phyloP scores from a whole-genome alignment of 2,329 filamentous ascomycete genomes.

The Xylaria sp. region DNA sequence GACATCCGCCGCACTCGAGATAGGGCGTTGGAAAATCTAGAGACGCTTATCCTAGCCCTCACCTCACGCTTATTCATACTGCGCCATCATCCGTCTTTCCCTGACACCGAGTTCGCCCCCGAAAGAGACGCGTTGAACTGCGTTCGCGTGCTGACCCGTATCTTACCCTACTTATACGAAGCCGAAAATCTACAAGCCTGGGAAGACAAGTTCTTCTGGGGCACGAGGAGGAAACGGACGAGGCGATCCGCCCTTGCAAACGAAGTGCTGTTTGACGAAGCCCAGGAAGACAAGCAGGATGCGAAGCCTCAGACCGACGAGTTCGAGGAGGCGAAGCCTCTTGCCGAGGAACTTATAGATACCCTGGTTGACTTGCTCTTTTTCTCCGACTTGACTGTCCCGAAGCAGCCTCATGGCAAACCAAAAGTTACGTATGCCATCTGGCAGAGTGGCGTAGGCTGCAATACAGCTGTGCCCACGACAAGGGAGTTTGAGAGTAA shows the following conservation, averaged over 20 bases:
- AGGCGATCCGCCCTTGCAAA: slow-evolving; percentile 71
- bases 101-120: slow-evolving; percentile 83
- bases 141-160: slow-evolving; percentile 86
- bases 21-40: slow-evolving; percentile 84
- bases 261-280: slow-evolving; percentile 88
- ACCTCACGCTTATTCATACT: slow-evolving; percentile 85
- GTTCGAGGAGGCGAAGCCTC: slow-evolving; percentile 83
- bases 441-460: slow-evolving; percentile 98
- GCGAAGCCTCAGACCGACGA: slow-evolving; percentile 64
- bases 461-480: slow-evolving; percentile 86
- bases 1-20: slow-evolving; percentile 91
- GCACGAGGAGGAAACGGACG: slow-evolving; percentile 75
- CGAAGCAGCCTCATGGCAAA: slow-evolving; percentile 75
- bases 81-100: slow-evolving; percentile 90
- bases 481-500: slow-evolving; percentile 95
- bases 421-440: slow-evolving; percentile 91
- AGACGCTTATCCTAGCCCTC: slow-evolving; percentile 85
- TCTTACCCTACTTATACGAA: slow-evolving; percentile 93
- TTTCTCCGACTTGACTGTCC: slow-evolving; percentile 88
- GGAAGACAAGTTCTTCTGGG: slow-evolving; percentile 97
- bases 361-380: slow-evolving; percentile 90
- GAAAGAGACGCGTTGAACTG: slow-evolving; percentile 93
- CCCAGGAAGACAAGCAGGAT: slow-evolving; percentile 64
- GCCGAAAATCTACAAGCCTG: slow-evolving; percentile 82
- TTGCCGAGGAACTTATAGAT: slow-evolving; percentile 93